phyloP scores from a whole-genome alignment of 2,329 filamentous ascomycete species.

The Annulohypoxylon truncatum region DNA sequence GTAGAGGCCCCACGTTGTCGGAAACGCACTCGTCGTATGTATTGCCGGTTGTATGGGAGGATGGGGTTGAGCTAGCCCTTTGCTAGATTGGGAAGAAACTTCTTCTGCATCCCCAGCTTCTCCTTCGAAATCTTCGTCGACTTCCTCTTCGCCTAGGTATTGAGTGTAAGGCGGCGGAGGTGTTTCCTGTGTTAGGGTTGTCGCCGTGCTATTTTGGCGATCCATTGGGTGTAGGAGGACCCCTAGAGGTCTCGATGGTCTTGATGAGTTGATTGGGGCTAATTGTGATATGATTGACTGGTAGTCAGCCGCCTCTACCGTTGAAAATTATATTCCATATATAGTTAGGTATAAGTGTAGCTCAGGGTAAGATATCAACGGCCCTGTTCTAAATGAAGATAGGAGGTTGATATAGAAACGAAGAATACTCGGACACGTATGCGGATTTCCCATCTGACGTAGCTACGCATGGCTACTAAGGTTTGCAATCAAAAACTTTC shows the following conservation, averaged over 20 bases:
- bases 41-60: neutral
- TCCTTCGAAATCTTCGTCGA: neutral
- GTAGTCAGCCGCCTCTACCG: neutral
- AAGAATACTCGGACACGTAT: constrained; percentile 2
- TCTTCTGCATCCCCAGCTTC: neutral
- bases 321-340: neutral
- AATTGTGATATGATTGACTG: neutral
- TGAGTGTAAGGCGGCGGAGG: constrained; percentile 22
- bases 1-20: constrained; percentile 24
- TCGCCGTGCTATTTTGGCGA: neutral
- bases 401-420: neutral
- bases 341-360: neutral
- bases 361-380: neutral
- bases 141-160: neutral
- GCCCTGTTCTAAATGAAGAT: neutral
- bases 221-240: neutral
- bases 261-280: neutral
- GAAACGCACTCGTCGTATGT: neutral
- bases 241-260: neutral
- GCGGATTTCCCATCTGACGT: neutral
- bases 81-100: neutral
- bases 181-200: neutral
- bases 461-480: neutral
- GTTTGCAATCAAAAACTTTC: constrained; percentile 2
- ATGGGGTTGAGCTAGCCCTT: neutral